phyloP scores from a whole-genome alignment of 441 rosid species.

The Corymbia citriodora region DNA sequence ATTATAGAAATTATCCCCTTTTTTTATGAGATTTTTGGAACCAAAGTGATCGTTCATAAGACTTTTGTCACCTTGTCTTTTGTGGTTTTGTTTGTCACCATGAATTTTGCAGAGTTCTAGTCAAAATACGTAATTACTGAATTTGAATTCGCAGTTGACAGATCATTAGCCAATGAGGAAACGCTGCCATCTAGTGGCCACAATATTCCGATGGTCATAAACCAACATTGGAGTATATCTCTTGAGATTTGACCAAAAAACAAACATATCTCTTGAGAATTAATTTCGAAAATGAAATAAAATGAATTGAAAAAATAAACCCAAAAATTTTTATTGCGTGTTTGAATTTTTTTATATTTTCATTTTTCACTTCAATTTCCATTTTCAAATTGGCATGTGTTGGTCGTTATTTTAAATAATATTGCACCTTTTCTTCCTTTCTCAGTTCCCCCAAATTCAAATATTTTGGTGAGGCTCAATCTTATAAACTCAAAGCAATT shows the following conservation, averaged over 20 bases:
- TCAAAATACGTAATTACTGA: not conserved
- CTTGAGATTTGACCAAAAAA: not conserved
- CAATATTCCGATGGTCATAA: not conserved
- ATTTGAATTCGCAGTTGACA: not conserved
- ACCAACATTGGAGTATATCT: not conserved
- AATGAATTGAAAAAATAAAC: not conserved
- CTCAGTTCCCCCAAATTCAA: not conserved
- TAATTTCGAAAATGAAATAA: not conserved
- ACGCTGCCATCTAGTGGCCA: not conserved
- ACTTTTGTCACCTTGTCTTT: not conserved
- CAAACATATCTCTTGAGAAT: not conserved
- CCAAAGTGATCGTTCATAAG: not conserved
- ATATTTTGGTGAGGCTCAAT: not conserved
- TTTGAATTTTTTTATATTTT: not conserved
- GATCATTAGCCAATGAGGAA: not conserved
- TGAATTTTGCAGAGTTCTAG: not conserved
- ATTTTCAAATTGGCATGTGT: not conserved
- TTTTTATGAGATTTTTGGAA: not conserved
- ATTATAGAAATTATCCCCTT: not conserved
- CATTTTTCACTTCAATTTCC: not conserved
- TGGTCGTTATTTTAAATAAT: no score
- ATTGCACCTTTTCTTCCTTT: not conserved
- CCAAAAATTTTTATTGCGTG: not conserved
- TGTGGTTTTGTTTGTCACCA: not conserved
- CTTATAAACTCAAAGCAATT: not conserved